Evolutionary conservation across 148 eudicot genomes (phyloP).

Genomic region (Rhododendron griersonianum): DNA sequence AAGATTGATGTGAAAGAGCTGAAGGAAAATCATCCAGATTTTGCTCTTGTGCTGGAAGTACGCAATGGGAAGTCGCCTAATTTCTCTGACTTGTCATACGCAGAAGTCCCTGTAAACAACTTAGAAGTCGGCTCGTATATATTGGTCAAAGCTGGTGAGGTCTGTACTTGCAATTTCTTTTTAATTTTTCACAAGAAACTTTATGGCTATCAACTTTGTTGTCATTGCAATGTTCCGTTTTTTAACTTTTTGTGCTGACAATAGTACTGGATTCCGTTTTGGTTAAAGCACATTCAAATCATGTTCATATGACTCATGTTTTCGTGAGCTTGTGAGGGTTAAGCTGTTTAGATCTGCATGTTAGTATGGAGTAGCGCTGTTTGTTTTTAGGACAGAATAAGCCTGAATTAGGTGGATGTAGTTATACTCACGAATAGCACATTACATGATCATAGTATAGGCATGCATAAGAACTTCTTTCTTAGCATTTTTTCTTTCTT

Average conservation of each 20-base stretch:
- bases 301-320: background rate
- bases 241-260: background rate
- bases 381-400: background rate
- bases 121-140: slow-evolving; percentile 79
- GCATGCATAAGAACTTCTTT: background rate
- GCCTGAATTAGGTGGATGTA: background rate
- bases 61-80: slow-evolving; percentile 34
- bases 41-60: slow-evolving; percentile 72
- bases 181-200: background rate
- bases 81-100: slow-evolving; percentile 70
- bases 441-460: background rate
- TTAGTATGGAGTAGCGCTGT: background rate
- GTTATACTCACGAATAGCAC: background rate
- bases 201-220: background rate
- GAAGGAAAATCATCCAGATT: slow-evolving; percentile 90
- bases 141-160: slow-evolving; percentile 99
- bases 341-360: background rate
- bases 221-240: background rate
- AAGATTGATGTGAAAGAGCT: slow-evolving; percentile 89
- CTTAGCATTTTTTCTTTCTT: background rate
- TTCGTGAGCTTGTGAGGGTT: background rate
- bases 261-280: background rate
- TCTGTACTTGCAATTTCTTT: slow-evolving; percentile 27
- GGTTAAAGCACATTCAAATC: background rate
- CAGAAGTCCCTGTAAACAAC: slow-evolving; percentile 72